Conservation (phyloP, 192 early-diverging fungal genomes). For the Linnemannia elongata region DNA sequence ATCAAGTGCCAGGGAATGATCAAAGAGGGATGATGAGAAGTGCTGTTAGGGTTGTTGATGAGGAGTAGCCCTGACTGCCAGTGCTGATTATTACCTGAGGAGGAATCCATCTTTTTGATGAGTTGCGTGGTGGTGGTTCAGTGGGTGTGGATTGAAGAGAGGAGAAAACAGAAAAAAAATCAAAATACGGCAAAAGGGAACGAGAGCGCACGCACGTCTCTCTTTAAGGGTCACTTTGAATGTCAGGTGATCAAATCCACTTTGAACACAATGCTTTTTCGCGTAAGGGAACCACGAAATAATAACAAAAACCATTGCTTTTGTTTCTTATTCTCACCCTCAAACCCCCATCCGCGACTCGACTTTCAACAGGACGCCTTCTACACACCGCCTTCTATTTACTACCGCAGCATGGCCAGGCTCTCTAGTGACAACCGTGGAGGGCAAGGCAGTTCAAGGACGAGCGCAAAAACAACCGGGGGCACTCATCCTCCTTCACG, state of each 20-base stretch:
- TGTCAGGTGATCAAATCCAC: background rate
- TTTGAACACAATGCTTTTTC: background rate
- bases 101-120: conserved; percentile 22
- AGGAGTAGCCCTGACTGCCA: background rate
- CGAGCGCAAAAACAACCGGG: background rate
- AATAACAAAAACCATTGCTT: background rate
- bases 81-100: conserved; percentile 32
- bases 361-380: background rate
- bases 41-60: background rate
- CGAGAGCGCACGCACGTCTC: background rate
- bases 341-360: background rate
- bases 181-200: background rate
- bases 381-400: background rate
- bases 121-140: conserved; percentile 5
- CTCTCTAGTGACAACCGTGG: conserved; percentile 1
- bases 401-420: background rate
- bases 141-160: conserved; percentile 25
- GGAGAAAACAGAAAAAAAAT: conserved; percentile 23
- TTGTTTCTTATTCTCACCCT: background rate
- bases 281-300: background rate
- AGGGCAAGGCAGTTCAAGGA: background rate
- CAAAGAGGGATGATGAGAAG: background rate
- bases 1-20: background rate
- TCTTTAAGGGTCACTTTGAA: background rate
- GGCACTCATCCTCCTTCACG: background rate